Conservation (phyloP, 768 basidiomycete species). For the Mycena rosella region DNA sequence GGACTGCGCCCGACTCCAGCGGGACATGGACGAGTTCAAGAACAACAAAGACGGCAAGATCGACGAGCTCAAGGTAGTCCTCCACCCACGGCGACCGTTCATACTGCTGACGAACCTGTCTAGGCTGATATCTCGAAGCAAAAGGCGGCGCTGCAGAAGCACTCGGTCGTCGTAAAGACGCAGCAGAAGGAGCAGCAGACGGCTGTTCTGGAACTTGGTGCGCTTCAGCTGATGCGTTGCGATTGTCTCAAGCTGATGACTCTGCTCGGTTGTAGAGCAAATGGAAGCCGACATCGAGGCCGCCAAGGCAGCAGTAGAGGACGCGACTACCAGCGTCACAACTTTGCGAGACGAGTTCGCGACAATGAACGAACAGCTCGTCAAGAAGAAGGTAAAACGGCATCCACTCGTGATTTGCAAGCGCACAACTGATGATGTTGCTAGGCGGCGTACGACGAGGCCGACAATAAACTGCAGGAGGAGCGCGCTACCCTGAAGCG, state of each 20-base stretch:
- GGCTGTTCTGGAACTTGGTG: constrained; percentile 88
- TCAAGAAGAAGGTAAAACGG: constrained; percentile 57
- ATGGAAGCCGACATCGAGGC: constrained; percentile 77
- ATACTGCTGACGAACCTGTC: neutral
- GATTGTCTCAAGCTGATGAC: neutral
- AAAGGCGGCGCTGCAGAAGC: constrained; percentile 85
- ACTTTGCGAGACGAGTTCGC: constrained; percentile 73
- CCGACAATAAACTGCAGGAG: constrained; percentile 79
- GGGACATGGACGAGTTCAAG: constrained; percentile 99
- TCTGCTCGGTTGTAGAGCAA: constrained; percentile 69
- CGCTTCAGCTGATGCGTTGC: constrained; percentile 37
- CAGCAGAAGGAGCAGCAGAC: constrained; percentile 94
- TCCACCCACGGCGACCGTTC: neutral
- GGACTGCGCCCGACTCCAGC: constrained; percentile 90
- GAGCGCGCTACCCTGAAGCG: constrained; percentile 90
- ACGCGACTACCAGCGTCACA: constrained; percentile 59
- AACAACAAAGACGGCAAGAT: constrained; percentile 98
- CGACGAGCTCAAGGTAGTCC: constrained; percentile 86
- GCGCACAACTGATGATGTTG: constrained; percentile 5
- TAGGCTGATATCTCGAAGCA: constrained; percentile 85
- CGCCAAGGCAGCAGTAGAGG: constrained; percentile 58
- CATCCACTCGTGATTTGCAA: neutral
- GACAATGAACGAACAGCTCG: constrained; percentile 66
- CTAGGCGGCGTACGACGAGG: constrained; percentile 71
- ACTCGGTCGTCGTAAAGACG: constrained; percentile 84